Percentiles rank a stretch among this genome's conserved stretches.
phyloP scores from a whole-genome alignment of 139 green algal species.

The Axilococcus clingmanii region DNA sequence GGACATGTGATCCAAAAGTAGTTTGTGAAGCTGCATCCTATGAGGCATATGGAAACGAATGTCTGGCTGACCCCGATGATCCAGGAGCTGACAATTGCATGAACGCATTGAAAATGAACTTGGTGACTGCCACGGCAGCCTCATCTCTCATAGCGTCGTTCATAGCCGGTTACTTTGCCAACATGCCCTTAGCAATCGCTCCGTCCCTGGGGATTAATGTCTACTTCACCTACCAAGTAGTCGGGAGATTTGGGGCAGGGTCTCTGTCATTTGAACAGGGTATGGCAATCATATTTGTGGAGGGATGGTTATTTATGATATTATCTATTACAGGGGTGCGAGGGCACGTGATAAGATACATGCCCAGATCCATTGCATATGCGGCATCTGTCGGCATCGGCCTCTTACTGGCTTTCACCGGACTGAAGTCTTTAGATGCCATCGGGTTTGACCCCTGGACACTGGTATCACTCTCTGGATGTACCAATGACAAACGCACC shows the following conservation, averaged over 20 bases:
- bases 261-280: conserved; percentile 42
- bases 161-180: conserved; percentile 58
- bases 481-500: neutral
- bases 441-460: conserved; percentile 55
- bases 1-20: conserved; percentile 38
- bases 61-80: conserved; percentile 10
- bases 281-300: conserved; percentile 57
- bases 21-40: conserved; percentile 21
- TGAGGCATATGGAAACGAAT: conserved; percentile 3
- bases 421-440: conserved; percentile 52
- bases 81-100: conserved; percentile 17
- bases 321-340: conserved; percentile 56
- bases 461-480: conserved; percentile 36
- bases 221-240: conserved; percentile 32
- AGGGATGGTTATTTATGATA: conserved; percentile 67
- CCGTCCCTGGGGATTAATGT: conserved; percentile 55
- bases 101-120: conserved; percentile 13
- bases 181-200: conserved; percentile 64
- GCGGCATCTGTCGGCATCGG: conserved; percentile 60
- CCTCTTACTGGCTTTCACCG: conserved; percentile 66
- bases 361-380: conserved; percentile 54
- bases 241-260: conserved; percentile 5
- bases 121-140: conserved; percentile 65
- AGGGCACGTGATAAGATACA: conserved; percentile 40
- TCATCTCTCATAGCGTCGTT: conserved; percentile 50